A percentile compares a stretch with the other conserved stretches of the same genome.
These are phyloP conservation scores for Rubia tinctorum DNA, from an alignment of 305 asterid species.

Conservation along the genomic window DNA sequence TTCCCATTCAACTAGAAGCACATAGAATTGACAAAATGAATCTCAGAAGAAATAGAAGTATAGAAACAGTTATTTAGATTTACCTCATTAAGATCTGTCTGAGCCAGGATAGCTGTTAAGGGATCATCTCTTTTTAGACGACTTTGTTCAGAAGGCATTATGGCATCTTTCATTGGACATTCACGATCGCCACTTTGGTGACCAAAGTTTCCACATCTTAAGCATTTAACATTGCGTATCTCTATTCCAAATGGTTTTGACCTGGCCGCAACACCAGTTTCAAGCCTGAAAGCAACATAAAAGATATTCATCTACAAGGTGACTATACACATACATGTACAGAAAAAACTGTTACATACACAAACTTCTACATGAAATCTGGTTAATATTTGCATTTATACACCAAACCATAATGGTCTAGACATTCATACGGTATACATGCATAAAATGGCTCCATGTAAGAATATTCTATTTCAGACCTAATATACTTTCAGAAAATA, in stretches of 20 bases:
- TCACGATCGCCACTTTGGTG: conserved; percentile 99
- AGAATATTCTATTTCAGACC: neutral
- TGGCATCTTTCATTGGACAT: conserved; percentile 89
- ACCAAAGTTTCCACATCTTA: conserved; percentile 85
- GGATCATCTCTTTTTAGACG: conserved; percentile 95
- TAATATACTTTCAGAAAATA: neutral
- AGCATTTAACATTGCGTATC: conserved; percentile 97
- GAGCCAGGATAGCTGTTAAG: conserved; percentile 83
- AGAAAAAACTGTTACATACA: too few relatives aligned
- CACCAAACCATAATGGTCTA: neutral
- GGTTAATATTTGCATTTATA: neutral
- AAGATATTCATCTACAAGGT: neutral
- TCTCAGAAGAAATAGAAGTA: neutral
- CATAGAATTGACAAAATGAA: neutral
- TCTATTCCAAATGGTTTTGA: conserved; percentile 93
- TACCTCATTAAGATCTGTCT: conserved; percentile 81
- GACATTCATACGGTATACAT: neutral
- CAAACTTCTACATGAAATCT: neutral
- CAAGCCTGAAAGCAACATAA: conserved; percentile 50
- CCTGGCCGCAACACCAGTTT: conserved; percentile 88
- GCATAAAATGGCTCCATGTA: neutral
- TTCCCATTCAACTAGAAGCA: neutral
- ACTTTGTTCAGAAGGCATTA: conserved; percentile 91
- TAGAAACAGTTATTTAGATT: neutral
- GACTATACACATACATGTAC: neutral